Conservation (phyloP, 805 yeast species). For the Yamadazyma sp. region DNA sequence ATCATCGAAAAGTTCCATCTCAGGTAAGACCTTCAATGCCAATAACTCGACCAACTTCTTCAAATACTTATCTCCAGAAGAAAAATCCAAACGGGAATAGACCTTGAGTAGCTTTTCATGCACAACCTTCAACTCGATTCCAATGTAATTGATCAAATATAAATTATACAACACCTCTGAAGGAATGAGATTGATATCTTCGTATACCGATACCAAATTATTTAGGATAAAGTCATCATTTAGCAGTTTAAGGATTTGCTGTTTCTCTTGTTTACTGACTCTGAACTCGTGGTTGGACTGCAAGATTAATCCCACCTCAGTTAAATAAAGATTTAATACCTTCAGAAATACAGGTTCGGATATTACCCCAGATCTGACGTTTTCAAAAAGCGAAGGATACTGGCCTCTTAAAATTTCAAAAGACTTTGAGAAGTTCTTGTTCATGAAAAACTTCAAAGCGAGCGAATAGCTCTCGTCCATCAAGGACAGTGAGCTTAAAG, state of each 20-base stretch:
- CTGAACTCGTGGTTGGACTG: conserved; percentile 14
- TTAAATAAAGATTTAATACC: conserved; percentile 34
- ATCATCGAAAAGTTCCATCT: conserved; percentile 25
- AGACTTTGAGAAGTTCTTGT: conserved; percentile 36
- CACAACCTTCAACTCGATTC: conserved; percentile 19
- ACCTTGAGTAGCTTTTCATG: conserved; percentile 11
- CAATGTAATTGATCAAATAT: conserved; percentile 29
- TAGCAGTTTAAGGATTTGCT: conserved; percentile 16
- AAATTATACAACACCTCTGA: conserved; percentile 33
- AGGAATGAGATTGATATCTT: conserved; percentile 25
- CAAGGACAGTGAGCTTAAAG: conserved; percentile 11
- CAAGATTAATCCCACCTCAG: conserved; percentile 29
- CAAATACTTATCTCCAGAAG: conserved; percentile 7
- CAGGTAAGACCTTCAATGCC: conserved; percentile 37
- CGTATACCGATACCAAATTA: conserved; percentile 20
- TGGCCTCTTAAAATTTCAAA: conserved; percentile 25
- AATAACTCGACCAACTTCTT: conserved; percentile 31
- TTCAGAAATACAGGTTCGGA: conserved; percentile 32
- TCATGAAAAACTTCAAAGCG: conserved; percentile 40
- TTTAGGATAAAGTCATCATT: conserved; percentile 19
- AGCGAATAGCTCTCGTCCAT: conserved; percentile 25
- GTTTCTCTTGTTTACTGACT: conserved; percentile 13
- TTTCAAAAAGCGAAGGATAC: conserved; percentile 22
- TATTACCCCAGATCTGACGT: conserved; percentile 24
- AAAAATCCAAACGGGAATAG: conserved; percentile 14